Evolutionary conservation across 2,329 filamentous ascomycete genomes (phyloP).

Genomic region (Penicillium italicum): DNA sequence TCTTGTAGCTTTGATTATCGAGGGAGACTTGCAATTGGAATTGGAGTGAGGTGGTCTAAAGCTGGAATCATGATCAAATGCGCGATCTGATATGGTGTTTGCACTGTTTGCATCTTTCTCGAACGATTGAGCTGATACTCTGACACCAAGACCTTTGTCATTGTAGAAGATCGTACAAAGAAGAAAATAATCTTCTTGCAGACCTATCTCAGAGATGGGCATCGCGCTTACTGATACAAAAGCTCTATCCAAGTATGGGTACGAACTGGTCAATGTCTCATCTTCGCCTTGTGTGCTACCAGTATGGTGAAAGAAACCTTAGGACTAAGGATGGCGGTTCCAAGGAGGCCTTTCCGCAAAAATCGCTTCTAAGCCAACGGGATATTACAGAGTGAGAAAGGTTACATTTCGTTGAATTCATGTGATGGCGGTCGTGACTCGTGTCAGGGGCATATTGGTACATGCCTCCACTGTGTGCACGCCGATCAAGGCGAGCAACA

Average conservation of each 20-base stretch:
- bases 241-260: not conserved
- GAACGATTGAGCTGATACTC: not conserved
- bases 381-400: not conserved
- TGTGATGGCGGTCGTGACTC: not conserved
- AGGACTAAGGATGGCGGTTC: not conserved
- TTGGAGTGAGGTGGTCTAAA: not conserved
- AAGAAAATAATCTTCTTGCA: not conserved
- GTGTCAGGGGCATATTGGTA: not conserved
- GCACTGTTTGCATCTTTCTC: conserved; percentile 13
- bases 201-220: not conserved
- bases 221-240: not conserved
- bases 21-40: not conserved
- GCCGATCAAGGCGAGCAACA: not conserved
- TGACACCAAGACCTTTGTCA: not conserved
- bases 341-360: not conserved
- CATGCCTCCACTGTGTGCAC: not conserved
- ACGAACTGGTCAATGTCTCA: not conserved
- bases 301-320: not conserved
- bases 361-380: not conserved
- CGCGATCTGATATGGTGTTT: conserved; percentile 14
- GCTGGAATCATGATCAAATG: not conserved
- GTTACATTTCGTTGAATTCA: not conserved
- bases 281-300: not conserved
- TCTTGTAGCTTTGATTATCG: not conserved
- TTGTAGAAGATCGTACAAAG: not conserved